phyloP scores from a whole-genome alignment of 2,329 filamentous ascomycete species.

The Aspergillus chevalieri region DNA sequence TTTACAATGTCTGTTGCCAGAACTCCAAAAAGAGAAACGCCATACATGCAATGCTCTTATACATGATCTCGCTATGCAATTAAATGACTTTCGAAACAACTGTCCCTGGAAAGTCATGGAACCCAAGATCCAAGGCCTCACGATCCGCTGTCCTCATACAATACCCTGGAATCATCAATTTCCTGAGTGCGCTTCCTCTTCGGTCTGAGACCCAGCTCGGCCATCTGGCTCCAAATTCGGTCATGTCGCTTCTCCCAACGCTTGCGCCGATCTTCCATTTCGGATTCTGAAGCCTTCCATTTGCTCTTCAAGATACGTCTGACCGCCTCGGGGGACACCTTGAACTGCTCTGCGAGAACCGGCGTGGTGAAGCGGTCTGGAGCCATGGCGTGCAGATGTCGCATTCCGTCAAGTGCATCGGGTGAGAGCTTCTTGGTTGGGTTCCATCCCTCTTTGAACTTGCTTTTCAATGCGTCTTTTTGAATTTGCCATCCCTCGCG shows the following conservation, averaged over 20 bases:
- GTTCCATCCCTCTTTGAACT: constrained; percentile 73
- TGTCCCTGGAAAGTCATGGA: background rate
- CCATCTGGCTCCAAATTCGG: constrained; percentile 41
- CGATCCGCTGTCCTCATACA: constrained; percentile 17
- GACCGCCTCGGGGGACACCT: constrained; percentile 81
- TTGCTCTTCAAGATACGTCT: constrained; percentile 69
- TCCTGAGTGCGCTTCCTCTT: constrained; percentile 39
- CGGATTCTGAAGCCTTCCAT: constrained; percentile 37
- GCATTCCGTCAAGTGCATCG: constrained; percentile 84
- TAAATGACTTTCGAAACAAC: background rate
- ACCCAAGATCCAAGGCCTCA: background rate
- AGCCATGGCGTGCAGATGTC: constrained; percentile 70
- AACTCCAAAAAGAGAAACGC: background rate
- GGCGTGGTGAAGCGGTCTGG: constrained; percentile 70
- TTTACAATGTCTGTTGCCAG: background rate
- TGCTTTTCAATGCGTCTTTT: constrained; percentile 66
- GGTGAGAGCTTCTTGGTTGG: constrained; percentile 84
- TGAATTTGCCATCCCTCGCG: constrained; percentile 65
- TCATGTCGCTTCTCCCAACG: constrained; percentile 42
- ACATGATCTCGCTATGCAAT: background rate
- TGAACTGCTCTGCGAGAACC: constrained; percentile 69
- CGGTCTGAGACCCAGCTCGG: constrained; percentile 51
- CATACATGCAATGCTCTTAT: background rate
- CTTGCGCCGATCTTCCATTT: constrained; percentile 34
- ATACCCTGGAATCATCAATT: constrained; percentile 18